Base-by-base conservation (phyloP, 495 filamentous ascomycete species). In the Pyrenopolyporus hunteri region DNA sequence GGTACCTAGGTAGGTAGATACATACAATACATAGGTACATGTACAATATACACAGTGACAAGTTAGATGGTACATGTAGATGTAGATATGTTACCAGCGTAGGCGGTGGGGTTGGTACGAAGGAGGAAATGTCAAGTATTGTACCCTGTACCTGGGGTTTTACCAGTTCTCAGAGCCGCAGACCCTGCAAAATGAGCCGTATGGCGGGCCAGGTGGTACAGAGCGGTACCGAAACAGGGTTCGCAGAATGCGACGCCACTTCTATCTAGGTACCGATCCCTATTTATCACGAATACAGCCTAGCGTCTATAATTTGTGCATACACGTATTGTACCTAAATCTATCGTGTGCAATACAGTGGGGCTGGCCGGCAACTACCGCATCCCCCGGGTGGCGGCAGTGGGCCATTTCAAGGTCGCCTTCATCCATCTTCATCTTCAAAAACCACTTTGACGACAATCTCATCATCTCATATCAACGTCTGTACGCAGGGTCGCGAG, bases 321-420 rank as follows among this genome's bases (percentile, higher is more conserved):
- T 53, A 42, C 23, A 49, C 37, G 50, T 35, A n/a, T n/a, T n/a
- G n/a, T n/a, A n/a, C n/a, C n/a, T n/a, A n/a, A n/a, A n/a, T n/a
- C n/a, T 62, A 49, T 13, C 37, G 22, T 23, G 42, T 43, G 31
- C 32, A 14, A 25, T 62, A 43, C 2, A 29, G 44, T 56, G 58
- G 51, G 16, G 17, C 58, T 42, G 48, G 31, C 37, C 51, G 57
- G 26, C 36, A 32, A 25, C 57, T 54, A 61, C 42, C 33, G 39
- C 33, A 39, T 35, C 16, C 26, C 36, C 5, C n/a, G n/a, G 22
- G 55, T 49, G 25, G 40, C 43, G 25, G 40, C 26, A 32, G 22
- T 40, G 50, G n/a, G n/a, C n/a, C n/a, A n/a, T n/a, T n/a, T n/a
- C n/a, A 55, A 62, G 55, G 58, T 62, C 8, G 44, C 58, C 50